phyloP scores from a whole-genome alignment of 2,329 filamentous ascomycete genomes.

The Monosporascus sp. region DNA sequence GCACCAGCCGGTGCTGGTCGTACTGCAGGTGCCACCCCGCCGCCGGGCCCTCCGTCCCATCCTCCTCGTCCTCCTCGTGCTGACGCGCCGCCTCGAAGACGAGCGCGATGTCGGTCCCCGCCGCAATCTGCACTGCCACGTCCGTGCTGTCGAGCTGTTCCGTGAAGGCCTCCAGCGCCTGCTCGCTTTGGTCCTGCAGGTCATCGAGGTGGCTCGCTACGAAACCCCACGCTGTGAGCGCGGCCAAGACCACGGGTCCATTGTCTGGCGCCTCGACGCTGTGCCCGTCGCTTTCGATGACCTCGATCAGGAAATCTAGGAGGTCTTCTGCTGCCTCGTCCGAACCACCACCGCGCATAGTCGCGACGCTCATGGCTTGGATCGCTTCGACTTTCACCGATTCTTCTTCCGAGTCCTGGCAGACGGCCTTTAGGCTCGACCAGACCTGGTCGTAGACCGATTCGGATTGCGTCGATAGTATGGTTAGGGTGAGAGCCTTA shows the following conservation, averaged over 20 bases:
- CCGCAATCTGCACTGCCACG: conserved; percentile 67
- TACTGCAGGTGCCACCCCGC: conserved; percentile 41
- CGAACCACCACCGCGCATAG: conserved; percentile 70
- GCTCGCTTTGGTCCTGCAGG: conserved; percentile 63
- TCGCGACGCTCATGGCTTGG: conserved; percentile 65
- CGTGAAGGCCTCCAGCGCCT: conserved; percentile 73
- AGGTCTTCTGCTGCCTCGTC: conserved; percentile 63
- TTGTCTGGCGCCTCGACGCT: conserved; percentile 67
- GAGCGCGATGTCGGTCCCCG: conserved; percentile 75
- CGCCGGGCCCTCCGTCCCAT: conserved; percentile 34
- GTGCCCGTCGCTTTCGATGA: conserved; percentile 73
- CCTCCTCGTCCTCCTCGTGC: conserved; percentile 43
- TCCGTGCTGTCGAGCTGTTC: conserved; percentile 79
- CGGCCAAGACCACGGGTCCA: conserved; percentile 64
- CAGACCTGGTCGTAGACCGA: conserved; percentile 60
- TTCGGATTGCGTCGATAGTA: conserved; percentile 61
- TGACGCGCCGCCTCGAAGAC: conserved; percentile 66
- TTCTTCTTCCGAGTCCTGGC: conserved; percentile 62
- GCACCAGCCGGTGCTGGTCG: conserved; percentile 43
- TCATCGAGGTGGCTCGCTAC: conserved; percentile 74
- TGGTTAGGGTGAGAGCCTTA: conserved; percentile 65
- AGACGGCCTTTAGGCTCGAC: conserved; percentile 53
- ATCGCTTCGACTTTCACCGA: conserved; percentile 65
- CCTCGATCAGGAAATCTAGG: conserved; percentile 71
- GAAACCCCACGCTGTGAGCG: conserved; percentile 74